Evolutionary conservation across 345 rosid species (phyloP).

Genomic region (Citrus reticulata): DNA sequence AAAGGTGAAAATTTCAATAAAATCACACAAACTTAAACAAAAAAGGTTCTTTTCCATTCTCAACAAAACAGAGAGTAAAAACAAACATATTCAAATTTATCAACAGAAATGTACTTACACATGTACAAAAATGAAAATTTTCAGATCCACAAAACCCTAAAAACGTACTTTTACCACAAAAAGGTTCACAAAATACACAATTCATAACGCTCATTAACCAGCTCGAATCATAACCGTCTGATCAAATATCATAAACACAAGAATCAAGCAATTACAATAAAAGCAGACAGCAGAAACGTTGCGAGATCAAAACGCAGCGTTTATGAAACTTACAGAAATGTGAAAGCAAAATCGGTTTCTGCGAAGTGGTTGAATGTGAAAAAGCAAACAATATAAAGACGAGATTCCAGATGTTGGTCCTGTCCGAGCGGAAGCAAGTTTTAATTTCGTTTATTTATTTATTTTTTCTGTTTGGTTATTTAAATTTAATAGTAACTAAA

Average conservation of each 20-base stretch:
- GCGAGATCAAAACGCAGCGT: neutral
- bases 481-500: neutral
- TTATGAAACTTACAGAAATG: neutral
- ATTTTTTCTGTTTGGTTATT: neutral
- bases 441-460: neutral
- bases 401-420: conserved; percentile 9
- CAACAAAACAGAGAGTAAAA: neutral
- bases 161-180: neutral
- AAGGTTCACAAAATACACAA: neutral
- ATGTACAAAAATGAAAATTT: neutral
- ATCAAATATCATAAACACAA: conserved; percentile 3
- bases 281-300: neutral
- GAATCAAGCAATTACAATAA: neutral
- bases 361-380: neutral
- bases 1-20: neutral
- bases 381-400: conserved; percentile 10
- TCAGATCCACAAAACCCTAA: conserved; percentile 10
- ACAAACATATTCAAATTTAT: conserved; percentile 1
- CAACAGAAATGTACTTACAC: neutral
- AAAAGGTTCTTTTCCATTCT: neutral
- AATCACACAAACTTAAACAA: neutral
- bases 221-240: neutral
- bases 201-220: neutral
- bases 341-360: neutral
- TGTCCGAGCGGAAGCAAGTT: neutral